phyloP scores from a whole-genome alignment of 306 rosid genomes.

The Macrotyloma uniflorum region DNA sequence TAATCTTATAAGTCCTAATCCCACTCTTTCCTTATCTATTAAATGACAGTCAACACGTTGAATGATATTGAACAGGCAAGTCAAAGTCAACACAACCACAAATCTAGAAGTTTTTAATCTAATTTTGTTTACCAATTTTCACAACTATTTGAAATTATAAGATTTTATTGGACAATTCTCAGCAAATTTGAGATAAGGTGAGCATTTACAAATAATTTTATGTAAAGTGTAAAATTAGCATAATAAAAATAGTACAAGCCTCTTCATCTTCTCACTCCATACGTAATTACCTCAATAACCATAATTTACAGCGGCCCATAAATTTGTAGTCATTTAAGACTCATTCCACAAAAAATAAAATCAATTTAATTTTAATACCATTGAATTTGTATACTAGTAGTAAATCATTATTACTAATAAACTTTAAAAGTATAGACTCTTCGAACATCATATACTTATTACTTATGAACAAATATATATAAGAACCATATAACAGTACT shows the following conservation, averaged over 20 bases:
- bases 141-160: conserved; percentile 1
- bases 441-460: not conserved
- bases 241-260: not conserved
- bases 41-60: not conserved
- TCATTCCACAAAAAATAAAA: conserved; percentile 9
- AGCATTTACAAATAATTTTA: no score
- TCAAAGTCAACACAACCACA: not conserved
- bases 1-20: not conserved
- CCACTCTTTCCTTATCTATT: not conserved
- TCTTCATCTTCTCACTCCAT: not conserved
- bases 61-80: not conserved
- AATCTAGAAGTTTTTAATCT: not conserved
- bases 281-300: not conserved
- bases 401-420: not conserved
- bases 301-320: no score
- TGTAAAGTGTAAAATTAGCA: not conserved
- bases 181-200: not conserved
- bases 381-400: not conserved
- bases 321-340: conserved; percentile 5
- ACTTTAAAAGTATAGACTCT: not conserved
- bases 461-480: not conserved
- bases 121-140: not conserved
- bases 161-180: conserved; percentile 3
- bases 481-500: not conserved
- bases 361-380: not conserved